Conservation (phyloP, 176 grass and related monocot species). For the Tuctoria greenei region DNA sequence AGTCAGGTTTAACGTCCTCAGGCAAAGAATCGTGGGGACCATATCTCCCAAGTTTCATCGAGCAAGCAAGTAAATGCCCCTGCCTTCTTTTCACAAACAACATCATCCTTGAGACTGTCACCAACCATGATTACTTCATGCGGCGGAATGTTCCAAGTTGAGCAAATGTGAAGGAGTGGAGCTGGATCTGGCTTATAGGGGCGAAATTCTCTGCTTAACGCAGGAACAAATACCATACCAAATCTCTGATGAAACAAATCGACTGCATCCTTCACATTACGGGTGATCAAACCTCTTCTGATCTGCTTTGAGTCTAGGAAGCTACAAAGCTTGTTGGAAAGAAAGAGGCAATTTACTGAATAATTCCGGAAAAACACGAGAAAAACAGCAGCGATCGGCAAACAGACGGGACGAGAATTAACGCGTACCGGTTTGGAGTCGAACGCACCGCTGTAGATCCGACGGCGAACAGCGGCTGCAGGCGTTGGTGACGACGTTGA, state of each 20-base stretch:
- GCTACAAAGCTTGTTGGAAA: constrained; percentile 69
- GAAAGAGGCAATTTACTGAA: no score
- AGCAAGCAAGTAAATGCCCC: constrained; percentile 94
- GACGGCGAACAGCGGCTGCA: no score
- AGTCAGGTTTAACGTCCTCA: constrained; percentile 70
- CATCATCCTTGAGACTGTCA: constrained; percentile 88
- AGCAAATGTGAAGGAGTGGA: constrained; percentile 88
- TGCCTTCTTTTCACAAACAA: constrained; percentile 83
- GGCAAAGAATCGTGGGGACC: constrained; percentile 45
- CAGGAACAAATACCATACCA: constrained; percentile 66
- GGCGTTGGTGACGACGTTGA: no score
- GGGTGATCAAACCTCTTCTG: constrained; percentile 91
- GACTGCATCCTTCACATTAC: constrained; percentile 74
- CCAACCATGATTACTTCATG: constrained; percentile 90
- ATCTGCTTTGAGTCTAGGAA: constrained; percentile 75
- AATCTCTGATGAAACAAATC: constrained; percentile 93
- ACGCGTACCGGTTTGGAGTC: no score
- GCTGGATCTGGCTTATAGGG: constrained; percentile 94
- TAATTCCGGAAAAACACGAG: no score
- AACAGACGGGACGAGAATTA: no score
- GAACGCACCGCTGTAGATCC: no score
- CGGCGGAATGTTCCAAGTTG: constrained; percentile 75
- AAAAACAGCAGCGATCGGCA: no score
- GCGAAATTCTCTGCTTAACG: constrained; percentile 80
- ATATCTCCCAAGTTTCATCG: constrained; percentile 74